phyloP scores from a whole-genome alignment of 2,329 filamentous ascomycete species.

The Sarocladium kiliense region DNA sequence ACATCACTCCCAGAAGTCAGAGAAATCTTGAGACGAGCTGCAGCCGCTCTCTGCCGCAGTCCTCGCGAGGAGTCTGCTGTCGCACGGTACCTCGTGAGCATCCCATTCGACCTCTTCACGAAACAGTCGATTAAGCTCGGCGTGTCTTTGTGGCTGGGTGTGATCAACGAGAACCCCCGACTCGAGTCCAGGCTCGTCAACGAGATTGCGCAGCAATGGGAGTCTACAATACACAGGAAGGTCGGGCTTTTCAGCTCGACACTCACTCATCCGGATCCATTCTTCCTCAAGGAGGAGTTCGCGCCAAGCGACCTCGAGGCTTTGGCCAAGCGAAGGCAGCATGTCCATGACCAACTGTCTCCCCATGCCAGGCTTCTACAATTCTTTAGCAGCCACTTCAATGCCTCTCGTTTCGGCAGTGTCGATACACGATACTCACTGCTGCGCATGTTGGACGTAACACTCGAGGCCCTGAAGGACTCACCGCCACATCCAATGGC shows the following conservation, averaged over 20 bases:
- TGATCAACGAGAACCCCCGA: constrained; percentile 90
- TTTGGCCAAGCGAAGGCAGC: constrained; percentile 69
- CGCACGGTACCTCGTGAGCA: constrained; percentile 80
- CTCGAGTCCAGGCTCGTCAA: constrained; percentile 82
- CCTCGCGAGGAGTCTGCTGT: constrained; percentile 72
- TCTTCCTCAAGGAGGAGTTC: constrained; percentile 88
- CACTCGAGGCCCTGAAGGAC: constrained; percentile 67
- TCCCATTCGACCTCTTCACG: constrained; percentile 89
- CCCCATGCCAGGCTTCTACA: constrained; percentile 83
- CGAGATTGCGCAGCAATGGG: constrained; percentile 89
- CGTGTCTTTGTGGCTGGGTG: constrained; percentile 91
- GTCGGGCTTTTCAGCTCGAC: constrained; percentile 75
- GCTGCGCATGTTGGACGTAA: constrained; percentile 72
- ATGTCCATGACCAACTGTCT: constrained; percentile 75
- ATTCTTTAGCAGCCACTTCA: constrained; percentile 92
- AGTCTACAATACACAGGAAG: constrained; percentile 70
- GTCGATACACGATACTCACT: constrained; percentile 78
- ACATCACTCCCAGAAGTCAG: constrained; percentile 71
- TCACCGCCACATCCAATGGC: constrained; percentile 78
- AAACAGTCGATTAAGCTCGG: constrained; percentile 95
- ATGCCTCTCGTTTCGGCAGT: constrained; percentile 81
- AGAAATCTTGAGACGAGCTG: constrained; percentile 77
- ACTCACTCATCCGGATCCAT: constrained; percentile 76
- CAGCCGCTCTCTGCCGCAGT: constrained; percentile 77
- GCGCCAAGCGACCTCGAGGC: constrained; percentile 79